phyloP scores from a whole-genome alignment of 1,139 yeast species.

The Zygoascus meyerae region DNA sequence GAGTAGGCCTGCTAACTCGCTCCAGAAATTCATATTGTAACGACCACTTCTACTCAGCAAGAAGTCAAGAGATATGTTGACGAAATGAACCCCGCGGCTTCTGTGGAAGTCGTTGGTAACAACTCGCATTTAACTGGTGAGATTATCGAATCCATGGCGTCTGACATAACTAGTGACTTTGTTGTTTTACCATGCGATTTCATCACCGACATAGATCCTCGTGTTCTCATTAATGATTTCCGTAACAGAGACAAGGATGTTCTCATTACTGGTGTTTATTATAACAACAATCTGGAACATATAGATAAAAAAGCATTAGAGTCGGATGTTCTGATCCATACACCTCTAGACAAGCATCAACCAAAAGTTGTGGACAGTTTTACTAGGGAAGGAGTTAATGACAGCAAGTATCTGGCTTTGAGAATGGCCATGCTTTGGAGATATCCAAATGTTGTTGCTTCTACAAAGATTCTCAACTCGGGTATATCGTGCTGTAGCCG shows the following conservation, averaged over 20 bases:
- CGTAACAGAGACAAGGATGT: slow-evolving; percentile 67
- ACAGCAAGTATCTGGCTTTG: slow-evolving; percentile 63
- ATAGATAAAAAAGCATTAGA: slow-evolving; percentile 73
- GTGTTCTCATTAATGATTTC: slow-evolving; percentile 76
- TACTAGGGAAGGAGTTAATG: slow-evolving; percentile 56
- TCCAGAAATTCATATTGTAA: slow-evolving; percentile 44
- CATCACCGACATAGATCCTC: slow-evolving; percentile 87
- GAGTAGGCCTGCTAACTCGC: slow-evolving; percentile 9
- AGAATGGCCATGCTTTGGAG: slow-evolving; percentile 90
- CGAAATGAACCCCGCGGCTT: slow-evolving; percentile 11
- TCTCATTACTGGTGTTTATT: slow-evolving; percentile 53
- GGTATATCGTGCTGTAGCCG: slow-evolving; percentile 71
- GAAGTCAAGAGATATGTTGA: slow-evolving; percentile 19
- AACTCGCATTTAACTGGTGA: slow-evolving; percentile 46
- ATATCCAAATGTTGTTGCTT: slow-evolving; percentile 68
- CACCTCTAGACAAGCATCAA: slow-evolving; percentile 42
- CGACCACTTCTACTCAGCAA: slow-evolving; percentile 28
- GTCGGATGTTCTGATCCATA: slow-evolving; percentile 52
- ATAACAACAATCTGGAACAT: slow-evolving; percentile 61
- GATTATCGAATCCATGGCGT: slow-evolving; percentile 48
- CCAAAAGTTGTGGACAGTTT: slow-evolving; percentile 63
- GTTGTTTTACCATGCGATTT: slow-evolving; percentile 90
- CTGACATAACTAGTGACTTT: slow-evolving; percentile 46
- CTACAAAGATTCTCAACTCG: slow-evolving; percentile 71
- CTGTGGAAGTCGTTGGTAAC: slow-evolving; percentile 19